A percentile compares a stretch with the other conserved stretches of the same genome.
phyloP scores from a whole-genome alignment of 2,329 filamentous ascomycete genomes.

The Rhynchosporium graminicola region DNA sequence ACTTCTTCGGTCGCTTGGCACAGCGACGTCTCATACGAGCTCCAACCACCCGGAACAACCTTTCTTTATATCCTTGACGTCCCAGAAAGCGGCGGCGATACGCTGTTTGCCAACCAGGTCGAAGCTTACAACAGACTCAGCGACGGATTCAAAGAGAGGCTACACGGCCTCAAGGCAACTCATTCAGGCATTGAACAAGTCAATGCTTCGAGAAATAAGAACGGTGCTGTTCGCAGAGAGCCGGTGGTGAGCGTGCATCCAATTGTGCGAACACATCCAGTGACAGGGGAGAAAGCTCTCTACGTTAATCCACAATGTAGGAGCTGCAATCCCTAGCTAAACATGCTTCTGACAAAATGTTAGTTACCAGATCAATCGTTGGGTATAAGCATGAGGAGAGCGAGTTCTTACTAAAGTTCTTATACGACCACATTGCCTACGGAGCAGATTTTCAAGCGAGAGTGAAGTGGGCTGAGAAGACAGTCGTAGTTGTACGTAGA shows the following conservation, averaged over 20 bases:
- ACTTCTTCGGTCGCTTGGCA: slow-evolving; percentile 88
- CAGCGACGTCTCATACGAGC: slow-evolving; percentile 84
- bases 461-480: slow-evolving; percentile 76
- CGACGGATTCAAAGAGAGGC: slow-evolving; percentile 73
- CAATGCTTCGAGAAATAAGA: slow-evolving; percentile 63
- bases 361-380: slow-evolving; percentile 77
- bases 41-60: slow-evolving; percentile 85
- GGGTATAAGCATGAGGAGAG: slow-evolving; percentile 87
- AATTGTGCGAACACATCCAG: slow-evolving; percentile 77
- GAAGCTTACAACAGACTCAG: slow-evolving; percentile 82
- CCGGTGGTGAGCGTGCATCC: slow-evolving; percentile 76
- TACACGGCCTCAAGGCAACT: slow-evolving; percentile 78
- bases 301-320: slow-evolving; percentile 82
- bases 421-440: slow-evolving; percentile 73
- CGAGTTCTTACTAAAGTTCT: slow-evolving; percentile 73
- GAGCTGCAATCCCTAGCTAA: slow-evolving; percentile 50
- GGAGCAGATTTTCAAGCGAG: slow-evolving; percentile 73
- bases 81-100: slow-evolving; percentile 79
- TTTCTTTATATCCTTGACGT: slow-evolving; percentile 87
- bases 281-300: slow-evolving; percentile 80
- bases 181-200: slow-evolving; percentile 85
- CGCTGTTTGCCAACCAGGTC: slow-evolving; percentile 76
- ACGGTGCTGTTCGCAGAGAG: slow-evolving; percentile 72
- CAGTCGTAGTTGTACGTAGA: slow-evolving; percentile 62
- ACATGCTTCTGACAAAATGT: slow-evolving; percentile 41